A percentile compares a stretch with the other conserved stretches of the same genome.
These are phyloP conservation scores for Phaseolus lunatus DNA, from an alignment of 306 rosid species.

Conservation along the genomic window DNA sequence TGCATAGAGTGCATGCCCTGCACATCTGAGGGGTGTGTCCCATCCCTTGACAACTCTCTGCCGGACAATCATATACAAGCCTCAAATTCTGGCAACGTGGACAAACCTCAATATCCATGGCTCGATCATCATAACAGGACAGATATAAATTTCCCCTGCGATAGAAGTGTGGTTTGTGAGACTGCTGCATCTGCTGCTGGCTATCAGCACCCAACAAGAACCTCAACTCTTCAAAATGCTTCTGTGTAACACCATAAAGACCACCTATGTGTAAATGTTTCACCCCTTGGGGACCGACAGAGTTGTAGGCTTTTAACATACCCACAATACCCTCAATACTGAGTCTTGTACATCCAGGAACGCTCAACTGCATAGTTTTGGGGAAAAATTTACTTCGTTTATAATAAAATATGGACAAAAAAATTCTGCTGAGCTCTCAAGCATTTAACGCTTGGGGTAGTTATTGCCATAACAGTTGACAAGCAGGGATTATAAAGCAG, in stretches of 20 bases:
- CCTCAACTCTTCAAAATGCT: constrained; percentile 79
- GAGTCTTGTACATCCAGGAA: constrained; percentile 93
- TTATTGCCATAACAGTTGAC: constrained; percentile 12
- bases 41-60: constrained; percentile 68
- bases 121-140: constrained; percentile 72
- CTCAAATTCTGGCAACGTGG: constrained; percentile 82
- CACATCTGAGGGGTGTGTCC: constrained; percentile 60
- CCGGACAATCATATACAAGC: constrained; percentile 90
- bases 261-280: constrained; percentile 88
- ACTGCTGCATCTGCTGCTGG: constrained; percentile 55
- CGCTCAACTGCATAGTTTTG: constrained; percentile 65
- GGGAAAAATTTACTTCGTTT: constrained; percentile 31
- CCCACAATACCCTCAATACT: constrained; percentile 78
- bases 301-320: constrained; percentile 68
- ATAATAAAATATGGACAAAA: constrained; percentile 9
- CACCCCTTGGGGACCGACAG: constrained; percentile 62
- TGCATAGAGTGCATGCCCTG: constrained; percentile 87
- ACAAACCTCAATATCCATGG: constrained; percentile 78
- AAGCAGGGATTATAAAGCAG: neutral
- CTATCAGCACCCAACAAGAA: constrained; percentile 64
- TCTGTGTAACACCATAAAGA: constrained; percentile 70
- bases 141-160: constrained; percentile 68
- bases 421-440: neutral
- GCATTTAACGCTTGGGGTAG: neutral
- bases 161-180: constrained; percentile 72